A percentile compares a stretch with the other conserved stretches of the same genome.
Conservation (phyloP, 768 basidiomycete genomes). For the Kwoniella botswanensis region DNA sequence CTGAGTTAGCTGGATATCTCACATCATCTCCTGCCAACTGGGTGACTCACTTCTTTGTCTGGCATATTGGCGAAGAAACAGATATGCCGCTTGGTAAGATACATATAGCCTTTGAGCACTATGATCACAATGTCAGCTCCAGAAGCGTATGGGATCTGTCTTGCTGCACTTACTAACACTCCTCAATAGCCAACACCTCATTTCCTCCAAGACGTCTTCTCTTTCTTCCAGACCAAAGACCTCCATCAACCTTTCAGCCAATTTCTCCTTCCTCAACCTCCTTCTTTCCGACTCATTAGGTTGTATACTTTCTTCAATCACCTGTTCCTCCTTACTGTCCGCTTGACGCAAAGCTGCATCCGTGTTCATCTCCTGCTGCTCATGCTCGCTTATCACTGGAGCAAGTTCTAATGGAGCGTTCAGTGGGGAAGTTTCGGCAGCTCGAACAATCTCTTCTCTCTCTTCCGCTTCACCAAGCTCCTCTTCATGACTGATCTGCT, state of each 20-base stretch:
- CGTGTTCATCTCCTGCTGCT: constrained; percentile 23
- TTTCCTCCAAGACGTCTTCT: constrained; percentile 82
- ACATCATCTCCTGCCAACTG: neutral
- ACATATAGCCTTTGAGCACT: constrained; percentile 98
- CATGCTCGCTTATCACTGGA: constrained; percentile 19
- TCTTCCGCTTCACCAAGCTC: constrained; percentile 34
- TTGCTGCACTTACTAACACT: constrained; percentile 73
- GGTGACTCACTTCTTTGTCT: constrained; percentile 72
- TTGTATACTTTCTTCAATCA: constrained; percentile 35
- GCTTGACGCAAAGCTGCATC: constrained; percentile 41
- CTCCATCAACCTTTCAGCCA: constrained; percentile 87
- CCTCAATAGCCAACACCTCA: constrained; percentile 91
- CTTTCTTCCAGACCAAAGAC: constrained; percentile 82
- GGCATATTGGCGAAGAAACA: constrained; percentile 98
- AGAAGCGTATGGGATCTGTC: too few relatives aligned
- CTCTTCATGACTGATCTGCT: constrained; percentile 39
- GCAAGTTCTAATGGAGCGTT: constrained; percentile 16
- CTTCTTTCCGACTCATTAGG: constrained; percentile 33
- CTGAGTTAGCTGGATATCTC: neutral
- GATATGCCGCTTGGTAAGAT: constrained; percentile 86
- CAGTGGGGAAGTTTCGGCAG: constrained; percentile 5
- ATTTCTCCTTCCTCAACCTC: constrained; percentile 58
- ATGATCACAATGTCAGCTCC: constrained; percentile 12
- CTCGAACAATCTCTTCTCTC: constrained; percentile 34
- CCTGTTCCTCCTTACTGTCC: constrained; percentile 23